Base-by-base conservation (phyloP, 2,329 filamentous ascomycete genomes). In the Albifimbria verrucaria region DNA sequence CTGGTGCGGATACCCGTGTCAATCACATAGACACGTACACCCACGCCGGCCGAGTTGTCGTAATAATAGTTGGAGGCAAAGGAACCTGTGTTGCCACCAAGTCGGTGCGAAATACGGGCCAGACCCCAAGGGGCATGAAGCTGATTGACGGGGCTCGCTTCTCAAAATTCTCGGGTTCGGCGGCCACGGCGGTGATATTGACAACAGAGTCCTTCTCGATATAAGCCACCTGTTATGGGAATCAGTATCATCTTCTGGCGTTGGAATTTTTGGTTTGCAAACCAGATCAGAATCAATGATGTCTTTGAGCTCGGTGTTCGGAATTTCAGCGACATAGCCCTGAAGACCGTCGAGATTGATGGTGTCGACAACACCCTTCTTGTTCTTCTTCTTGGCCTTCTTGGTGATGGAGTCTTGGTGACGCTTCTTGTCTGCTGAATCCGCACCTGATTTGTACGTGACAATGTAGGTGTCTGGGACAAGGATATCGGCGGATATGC, bases 1-100 rank as follows among this genome's bases (percentile, higher is more conserved):
- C 63, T 50, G 12, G 62, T 65, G 10, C 63, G 64, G 49, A 78
- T 72, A 50, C 76, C 75, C 0, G 74, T 74, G 56, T 78, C 76
- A 50, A 77, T 65, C 3, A 78, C 56, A 52, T 77, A 78, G 28
- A 68, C 64, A 49, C 65, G 72, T 7, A 50, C 49, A 1, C 57
- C 61, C 21, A 57, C 22, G 3, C 65, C 64, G 1, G 61, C 59
- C 0, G 52, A 55, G 5, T 39, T 21, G 11, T 66, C 60, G 25
- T 67, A 69, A 15, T 52, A 52, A 28, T 67, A 70, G 17, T 23
- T 23, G 18, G 42, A 44, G 7, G 22, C 18, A 20, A 44, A 44
- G 18, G 18, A 21, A 10, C 25, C 46, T 11, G n/a, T 36, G 11
- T 26, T 28, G 18, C 25, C 46, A 7, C 18, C 23, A 10, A 26